A percentile compares a stretch with the other conserved stretches of the same genome.
These are phyloP conservation scores for Penicillium brasilianum DNA, from an alignment of 2,329 filamentous ascomycete genomes.

Conservation along the genomic window DNA sequence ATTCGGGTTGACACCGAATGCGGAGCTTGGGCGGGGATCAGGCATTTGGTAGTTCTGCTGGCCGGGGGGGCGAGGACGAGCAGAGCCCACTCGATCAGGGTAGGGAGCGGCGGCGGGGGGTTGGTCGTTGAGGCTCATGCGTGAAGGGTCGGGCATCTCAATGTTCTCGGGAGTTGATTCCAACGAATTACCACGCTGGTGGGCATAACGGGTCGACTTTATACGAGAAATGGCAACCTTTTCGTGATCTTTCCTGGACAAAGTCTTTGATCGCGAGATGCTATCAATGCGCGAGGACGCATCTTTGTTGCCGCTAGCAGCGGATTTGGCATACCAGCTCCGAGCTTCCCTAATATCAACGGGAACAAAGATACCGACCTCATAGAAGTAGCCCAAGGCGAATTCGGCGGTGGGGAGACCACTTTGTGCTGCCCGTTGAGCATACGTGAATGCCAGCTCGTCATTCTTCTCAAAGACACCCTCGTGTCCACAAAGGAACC, in stretches of 20 bases:
- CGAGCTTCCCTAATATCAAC: conserved; percentile 81
- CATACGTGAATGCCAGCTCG: conserved; percentile 88
- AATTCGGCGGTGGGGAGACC: conserved; percentile 92
- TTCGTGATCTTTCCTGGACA: conserved; percentile 92
- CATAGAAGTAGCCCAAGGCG: conserved; percentile 94
- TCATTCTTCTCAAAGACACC: conserved; percentile 94
- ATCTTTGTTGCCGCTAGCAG: conserved; percentile 89
- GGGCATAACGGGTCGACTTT: conserved; percentile 73
- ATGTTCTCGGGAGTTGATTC: conserved; percentile 50
- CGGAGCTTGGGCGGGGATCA: conserved; percentile 51
- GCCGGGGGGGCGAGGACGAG: conserved; percentile 41
- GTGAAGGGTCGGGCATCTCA: conserved; percentile 56
- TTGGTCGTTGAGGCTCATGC: conserved; percentile 45
- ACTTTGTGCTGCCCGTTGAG: conserved; percentile 79
- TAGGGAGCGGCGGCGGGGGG: conserved; percentile 50
- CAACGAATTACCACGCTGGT: conserved; percentile 49
- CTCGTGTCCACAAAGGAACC: conserved; percentile 96
- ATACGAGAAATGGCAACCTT: conserved; percentile 87
- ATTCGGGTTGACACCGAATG: conserved; percentile 56
- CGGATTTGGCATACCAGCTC: conserved; percentile 88
- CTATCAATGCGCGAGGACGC: conserved; percentile 81
- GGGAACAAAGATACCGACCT: conserved; percentile 91
- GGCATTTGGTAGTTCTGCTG: conserved; percentile 41
- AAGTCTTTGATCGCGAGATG: conserved; percentile 77
- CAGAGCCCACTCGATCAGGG: conserved; percentile 43